Conservation (phyloP, 1,284 basidiomycete genomes). For the Volvariella surrecta region DNA sequence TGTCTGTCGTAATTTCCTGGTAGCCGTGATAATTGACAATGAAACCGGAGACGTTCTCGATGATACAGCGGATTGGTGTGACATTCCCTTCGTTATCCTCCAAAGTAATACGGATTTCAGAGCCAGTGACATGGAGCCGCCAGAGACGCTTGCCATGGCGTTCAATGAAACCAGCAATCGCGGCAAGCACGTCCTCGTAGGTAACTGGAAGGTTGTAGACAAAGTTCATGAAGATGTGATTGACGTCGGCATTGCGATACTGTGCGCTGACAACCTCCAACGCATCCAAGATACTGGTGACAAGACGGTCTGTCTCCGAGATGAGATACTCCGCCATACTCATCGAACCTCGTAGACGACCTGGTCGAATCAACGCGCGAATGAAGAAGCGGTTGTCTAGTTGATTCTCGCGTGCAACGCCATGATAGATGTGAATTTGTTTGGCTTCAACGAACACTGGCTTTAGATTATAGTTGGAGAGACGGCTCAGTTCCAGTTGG, state of each 20-base stretch:
- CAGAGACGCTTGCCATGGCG: slow-evolving; percentile 96
- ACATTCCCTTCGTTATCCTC: slow-evolving; percentile 92
- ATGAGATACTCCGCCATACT: slow-evolving; percentile 95
- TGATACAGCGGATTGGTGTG: slow-evolving; percentile 93
- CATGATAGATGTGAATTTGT: slow-evolving; percentile 96
- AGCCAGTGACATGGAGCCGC: slow-evolving; percentile 96
- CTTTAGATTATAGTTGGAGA: slow-evolving; percentile 95
- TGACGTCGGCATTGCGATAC: slow-evolving; percentile 87
- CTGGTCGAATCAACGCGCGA: slow-evolving; percentile 92
- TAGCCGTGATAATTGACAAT: slow-evolving; percentile 99
- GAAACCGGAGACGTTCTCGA: slow-evolving; percentile 98
- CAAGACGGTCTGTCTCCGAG: slow-evolving; percentile 94
- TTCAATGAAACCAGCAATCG: slow-evolving; percentile 96
- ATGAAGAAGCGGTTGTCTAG: slow-evolving; percentile 98
- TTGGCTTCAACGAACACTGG: slow-evolving; percentile 92
- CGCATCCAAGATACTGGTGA: slow-evolving; percentile 91
- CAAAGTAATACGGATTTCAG: slow-evolving; percentile 93
- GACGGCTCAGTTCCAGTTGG: slow-evolving; percentile 93
- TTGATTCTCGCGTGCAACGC: slow-evolving; percentile 91
- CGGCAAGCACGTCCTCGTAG: slow-evolving; percentile 93
- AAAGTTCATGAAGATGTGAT: slow-evolving; percentile 98
- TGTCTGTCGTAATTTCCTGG: slow-evolving; percentile 95
- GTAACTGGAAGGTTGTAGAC: slow-evolving; percentile 94
- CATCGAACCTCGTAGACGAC: slow-evolving; percentile 86
- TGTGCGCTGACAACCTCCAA: slow-evolving; percentile 88